phyloP scores from a whole-genome alignment of 2,329 filamentous ascomycete species.

The Fusarium algeriense region DNA sequence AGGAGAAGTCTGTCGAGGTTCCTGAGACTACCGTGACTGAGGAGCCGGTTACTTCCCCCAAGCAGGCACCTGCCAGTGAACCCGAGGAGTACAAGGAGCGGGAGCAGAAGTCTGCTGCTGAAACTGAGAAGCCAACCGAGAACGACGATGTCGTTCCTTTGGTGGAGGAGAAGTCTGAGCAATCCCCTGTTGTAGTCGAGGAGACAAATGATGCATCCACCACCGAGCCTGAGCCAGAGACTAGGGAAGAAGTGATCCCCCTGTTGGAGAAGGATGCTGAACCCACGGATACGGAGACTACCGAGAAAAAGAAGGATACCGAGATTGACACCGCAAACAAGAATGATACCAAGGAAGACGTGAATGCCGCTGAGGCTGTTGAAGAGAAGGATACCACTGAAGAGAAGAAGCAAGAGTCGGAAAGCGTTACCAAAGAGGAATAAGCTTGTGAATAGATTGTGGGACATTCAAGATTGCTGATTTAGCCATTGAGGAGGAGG shows the following conservation, averaged over 20 bases:
- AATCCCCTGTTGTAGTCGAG: constrained; percentile 16
- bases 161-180: constrained; percentile 25
- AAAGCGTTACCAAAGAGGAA: constrained; percentile 20
- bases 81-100: constrained; percentile 14
- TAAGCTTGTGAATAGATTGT: constrained; percentile 32
- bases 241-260: constrained; percentile 19
- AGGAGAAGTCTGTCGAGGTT: not conserved
- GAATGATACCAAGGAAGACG: constrained; percentile 20
- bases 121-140: constrained; percentile 15
- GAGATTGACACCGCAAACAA: constrained; percentile 15
- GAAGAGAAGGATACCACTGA: constrained; percentile 30
- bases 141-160: constrained; percentile 24
- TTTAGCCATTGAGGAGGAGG: constrained; percentile 36
- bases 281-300: constrained; percentile 5
- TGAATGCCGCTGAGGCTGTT: not conserved
- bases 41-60: constrained; percentile 20
- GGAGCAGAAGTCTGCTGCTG: not conserved
- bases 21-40: constrained; percentile 22
- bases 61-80: not conserved
- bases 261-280: constrained; percentile 27
- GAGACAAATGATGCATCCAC: constrained; percentile 13
- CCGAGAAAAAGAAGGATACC: constrained; percentile 5
- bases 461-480: constrained; percentile 33
- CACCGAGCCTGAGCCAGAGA: constrained; percentile 15
- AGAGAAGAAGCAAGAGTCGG: constrained; percentile 28